Percentiles rank a stretch among this genome's conserved stretches.
phyloP scores from a whole-genome alignment of 129 eudicot species.

The Flaveria trinervia region DNA sequence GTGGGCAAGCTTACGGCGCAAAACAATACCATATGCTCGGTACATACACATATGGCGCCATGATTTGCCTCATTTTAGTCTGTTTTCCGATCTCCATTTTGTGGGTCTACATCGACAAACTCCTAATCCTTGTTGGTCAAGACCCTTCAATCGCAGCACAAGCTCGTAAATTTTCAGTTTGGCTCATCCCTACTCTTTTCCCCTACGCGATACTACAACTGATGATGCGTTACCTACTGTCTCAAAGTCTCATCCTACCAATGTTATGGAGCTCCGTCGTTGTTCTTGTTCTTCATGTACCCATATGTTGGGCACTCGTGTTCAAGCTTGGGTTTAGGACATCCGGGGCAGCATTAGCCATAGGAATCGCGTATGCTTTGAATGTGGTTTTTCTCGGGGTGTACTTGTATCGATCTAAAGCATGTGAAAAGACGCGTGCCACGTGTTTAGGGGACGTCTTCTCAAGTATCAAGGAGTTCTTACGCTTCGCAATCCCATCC shows the following conservation, averaged over 20 bases:
- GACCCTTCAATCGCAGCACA: constrained; percentile 53
- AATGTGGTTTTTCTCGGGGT: constrained; percentile 41
- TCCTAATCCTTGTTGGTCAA: constrained; percentile 57
- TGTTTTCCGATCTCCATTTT: constrained; percentile 47
- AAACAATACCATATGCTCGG: constrained; percentile 51
- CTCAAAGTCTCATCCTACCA: constrained; percentile 56
- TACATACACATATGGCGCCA: constrained; percentile 43
- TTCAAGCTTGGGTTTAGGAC: constrained; percentile 36
- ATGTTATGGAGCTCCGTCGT: constrained; percentile 50
- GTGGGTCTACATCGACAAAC: constrained; percentile 57
- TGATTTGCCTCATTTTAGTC: constrained; percentile 47
- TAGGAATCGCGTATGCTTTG: constrained; percentile 40
- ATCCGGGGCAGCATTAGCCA: constrained; percentile 54
- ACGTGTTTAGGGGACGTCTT: constrained; percentile 31
- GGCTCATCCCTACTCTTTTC: constrained; percentile 47
- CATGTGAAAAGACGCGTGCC: constrained; percentile 42
- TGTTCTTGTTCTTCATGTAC: constrained; percentile 41
- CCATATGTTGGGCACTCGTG: constrained; percentile 52
- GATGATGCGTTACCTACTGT: constrained; percentile 46
- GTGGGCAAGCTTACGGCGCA: constrained; percentile 75
- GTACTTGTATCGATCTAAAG: constrained; percentile 39
- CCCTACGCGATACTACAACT: constrained; percentile 48
- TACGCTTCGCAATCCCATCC: constrained; percentile 44
- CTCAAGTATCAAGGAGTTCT: constrained; percentile 26
- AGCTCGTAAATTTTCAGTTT: constrained; percentile 52